Evolutionary conservation across 148 eudicot species (phyloP).

Genomic region (Camellia sinensis): DNA sequence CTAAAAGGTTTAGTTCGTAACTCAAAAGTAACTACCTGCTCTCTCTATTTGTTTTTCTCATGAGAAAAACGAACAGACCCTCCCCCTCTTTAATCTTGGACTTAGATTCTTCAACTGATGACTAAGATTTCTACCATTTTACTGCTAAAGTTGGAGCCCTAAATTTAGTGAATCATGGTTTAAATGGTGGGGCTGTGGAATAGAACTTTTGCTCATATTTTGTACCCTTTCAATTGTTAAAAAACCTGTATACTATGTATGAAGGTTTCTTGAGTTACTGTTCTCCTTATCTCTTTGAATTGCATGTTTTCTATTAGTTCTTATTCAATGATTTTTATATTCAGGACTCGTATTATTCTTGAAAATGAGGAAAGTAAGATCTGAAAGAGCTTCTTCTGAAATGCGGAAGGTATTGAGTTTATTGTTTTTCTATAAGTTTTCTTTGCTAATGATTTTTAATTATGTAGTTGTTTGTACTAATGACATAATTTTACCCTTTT

Average conservation of each 20-base stretch:
- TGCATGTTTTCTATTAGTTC: slow-evolving; percentile 3
- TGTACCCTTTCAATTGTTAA: not conserved
- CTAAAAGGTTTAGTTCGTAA: no score
- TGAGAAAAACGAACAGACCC: no score
- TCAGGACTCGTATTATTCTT: slow-evolving; percentile 68
- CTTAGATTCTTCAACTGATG: no score
- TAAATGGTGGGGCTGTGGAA: not conserved
- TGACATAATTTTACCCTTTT: not conserved
- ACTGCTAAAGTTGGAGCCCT: no score
- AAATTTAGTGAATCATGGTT: no score
- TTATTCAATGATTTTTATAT: slow-evolving; percentile 17
- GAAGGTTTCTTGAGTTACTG: no score
- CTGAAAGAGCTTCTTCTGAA: slow-evolving; percentile 84
- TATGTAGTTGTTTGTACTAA: not conserved
- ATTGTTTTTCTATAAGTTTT: not conserved
- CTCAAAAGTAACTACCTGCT: no score
- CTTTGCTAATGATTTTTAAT: not conserved
- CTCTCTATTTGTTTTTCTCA: no score
- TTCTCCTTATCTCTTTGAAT: not conserved
- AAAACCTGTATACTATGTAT: not conserved
- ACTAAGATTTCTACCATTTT: no score
- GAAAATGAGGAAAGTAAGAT: slow-evolving; percentile 92
- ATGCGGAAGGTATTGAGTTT: slow-evolving; percentile 72
- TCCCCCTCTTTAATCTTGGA: no score
- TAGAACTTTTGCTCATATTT: slow-evolving; percentile 3